Evolutionary conservation across 176 grass and related monocot species (phyloP), one percentile per base, ranked within the genome.

Genomic region (Oryza rufipogon): DNA sequence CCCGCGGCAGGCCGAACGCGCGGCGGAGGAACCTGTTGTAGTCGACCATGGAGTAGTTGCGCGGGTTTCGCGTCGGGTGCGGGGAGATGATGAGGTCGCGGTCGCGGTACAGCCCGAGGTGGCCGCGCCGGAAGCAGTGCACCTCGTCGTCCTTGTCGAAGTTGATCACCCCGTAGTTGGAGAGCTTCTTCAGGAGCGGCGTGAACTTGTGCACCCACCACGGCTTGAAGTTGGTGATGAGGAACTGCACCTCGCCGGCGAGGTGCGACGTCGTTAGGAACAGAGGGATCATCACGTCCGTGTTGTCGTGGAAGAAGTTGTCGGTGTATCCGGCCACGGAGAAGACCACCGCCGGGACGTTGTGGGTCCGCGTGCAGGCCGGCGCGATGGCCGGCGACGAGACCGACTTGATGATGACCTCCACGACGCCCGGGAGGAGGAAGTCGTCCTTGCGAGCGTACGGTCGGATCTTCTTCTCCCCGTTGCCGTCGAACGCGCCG

Each of bases 281-380:
- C 1, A 97, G 84, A 12, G 95, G 95, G 75, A 97, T 94, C 38
- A 97, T 71, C 54, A 97, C 90, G 80, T 97, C 95, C 6, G 95
- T 85, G 73, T 92, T 91, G 88, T 97, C 95, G 78, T 97, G 95
- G 86, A 97, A 97, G 86, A 97, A 90, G 89, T 97, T 97, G 26
- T 93, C 95, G 2, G 95, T 94, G 90, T 97, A 94, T 6, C 92
- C 95, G 14, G 92, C 88, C 25, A 90, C 82, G 7, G 95, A 97
- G 88, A 97, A 97, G 39, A 97, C 78, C 22, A 97, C 84, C 6
- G 64, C 90, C 0, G 95, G 95, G 14, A 97, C 92, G 16, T 81
- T 39, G 79, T 97, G 82, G 4, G 48, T 77, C n/a, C 89, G 82
- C 60, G 84, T 81, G 81, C 95, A 94, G 61, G n/a, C 42, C 1